phyloP scores from a whole-genome alignment of 2,329 filamentous ascomycete genomes.

The Zymoseptoria tritici region DNA sequence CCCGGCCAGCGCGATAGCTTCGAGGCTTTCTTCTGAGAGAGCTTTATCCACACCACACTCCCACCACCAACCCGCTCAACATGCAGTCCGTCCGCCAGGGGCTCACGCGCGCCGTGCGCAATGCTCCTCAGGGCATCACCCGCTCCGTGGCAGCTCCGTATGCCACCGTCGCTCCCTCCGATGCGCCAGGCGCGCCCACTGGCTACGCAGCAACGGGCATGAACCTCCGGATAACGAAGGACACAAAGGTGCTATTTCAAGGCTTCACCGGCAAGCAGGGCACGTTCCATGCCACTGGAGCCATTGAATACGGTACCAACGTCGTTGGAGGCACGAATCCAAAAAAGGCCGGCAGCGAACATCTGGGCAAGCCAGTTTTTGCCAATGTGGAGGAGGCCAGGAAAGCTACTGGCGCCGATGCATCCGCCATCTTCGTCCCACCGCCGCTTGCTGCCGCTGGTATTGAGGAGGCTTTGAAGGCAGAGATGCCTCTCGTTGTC shows the following conservation, averaged over 20 bases:
- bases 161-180: slow-evolving; percentile 55
- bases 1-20: neutral
- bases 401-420: slow-evolving; percentile 81
- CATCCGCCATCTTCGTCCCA: slow-evolving; percentile 95
- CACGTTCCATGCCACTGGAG: slow-evolving; percentile 95
- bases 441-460: slow-evolving; percentile 85
- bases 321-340: slow-evolving; percentile 98
- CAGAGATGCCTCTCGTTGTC: slow-evolving; percentile 90
- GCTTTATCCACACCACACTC: slow-evolving; percentile 1
- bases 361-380: slow-evolving; percentile 90
- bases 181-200: slow-evolving; percentile 32
- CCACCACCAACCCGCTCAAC: slow-evolving; percentile 26
- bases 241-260: slow-evolving; percentile 94
- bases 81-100: slow-evolving; percentile 85
- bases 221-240: slow-evolving; percentile 85
- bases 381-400: slow-evolving; percentile 80
- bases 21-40: neutral
- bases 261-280: slow-evolving; percentile 71
- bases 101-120: slow-evolving; percentile 59
- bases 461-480: slow-evolving; percentile 92
- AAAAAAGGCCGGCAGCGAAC: slow-evolving; percentile 89
- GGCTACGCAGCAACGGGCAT: slow-evolving; percentile 31
- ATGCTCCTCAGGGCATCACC: slow-evolving; percentile 44
- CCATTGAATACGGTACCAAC: slow-evolving; percentile 97
- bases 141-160: slow-evolving; percentile 56